These are phyloP conservation scores for Corrigiola litoralis DNA, from an alignment of 179 eudicot species.

Conservation along the genomic window DNA sequence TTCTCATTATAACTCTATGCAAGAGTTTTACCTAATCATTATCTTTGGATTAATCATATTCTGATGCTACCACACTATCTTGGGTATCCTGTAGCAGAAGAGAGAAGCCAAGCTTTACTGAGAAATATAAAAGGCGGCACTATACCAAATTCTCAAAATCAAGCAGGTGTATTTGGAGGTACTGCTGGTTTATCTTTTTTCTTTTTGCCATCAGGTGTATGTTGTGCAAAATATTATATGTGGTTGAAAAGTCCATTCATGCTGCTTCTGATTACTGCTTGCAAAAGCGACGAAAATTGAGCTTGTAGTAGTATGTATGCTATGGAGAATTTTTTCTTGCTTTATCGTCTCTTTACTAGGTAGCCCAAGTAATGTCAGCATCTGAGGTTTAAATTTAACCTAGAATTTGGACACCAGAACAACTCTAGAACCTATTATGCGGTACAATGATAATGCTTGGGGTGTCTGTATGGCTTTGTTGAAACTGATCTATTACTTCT, in stretches of 20 bases:
- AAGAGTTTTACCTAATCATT: too few relatives aligned
- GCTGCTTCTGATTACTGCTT: neutral
- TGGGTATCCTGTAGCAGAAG: constrained; percentile 27
- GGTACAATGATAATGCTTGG: too few relatives aligned
- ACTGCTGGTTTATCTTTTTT: constrained; percentile 2
- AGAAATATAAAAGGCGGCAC: constrained; percentile 23
- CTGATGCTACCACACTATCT: neutral
- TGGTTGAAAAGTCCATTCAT: neutral
- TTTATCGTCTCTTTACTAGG: too few relatives aligned
- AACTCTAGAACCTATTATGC: too few relatives aligned
- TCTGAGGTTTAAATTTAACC: too few relatives aligned
- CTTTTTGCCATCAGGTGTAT: neutral
- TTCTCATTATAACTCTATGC: too few relatives aligned
- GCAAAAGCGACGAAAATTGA: neutral
- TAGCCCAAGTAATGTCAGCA: too few relatives aligned
- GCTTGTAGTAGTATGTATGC: too few relatives aligned
- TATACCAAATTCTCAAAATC: constrained; percentile 31
- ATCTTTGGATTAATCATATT: neutral
- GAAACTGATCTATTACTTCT: neutral
- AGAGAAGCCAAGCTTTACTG: constrained; percentile 24
- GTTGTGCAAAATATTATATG: neutral
- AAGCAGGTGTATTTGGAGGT: constrained; percentile 43
- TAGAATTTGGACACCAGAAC: neutral
- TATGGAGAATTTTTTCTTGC: too few relatives aligned
- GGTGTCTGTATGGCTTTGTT: neutral